A percentile compares a stretch with the other conserved stretches of the same genome.
phyloP scores from a whole-genome alignment of 805 yeast species.

The Dipodascus albidus region DNA sequence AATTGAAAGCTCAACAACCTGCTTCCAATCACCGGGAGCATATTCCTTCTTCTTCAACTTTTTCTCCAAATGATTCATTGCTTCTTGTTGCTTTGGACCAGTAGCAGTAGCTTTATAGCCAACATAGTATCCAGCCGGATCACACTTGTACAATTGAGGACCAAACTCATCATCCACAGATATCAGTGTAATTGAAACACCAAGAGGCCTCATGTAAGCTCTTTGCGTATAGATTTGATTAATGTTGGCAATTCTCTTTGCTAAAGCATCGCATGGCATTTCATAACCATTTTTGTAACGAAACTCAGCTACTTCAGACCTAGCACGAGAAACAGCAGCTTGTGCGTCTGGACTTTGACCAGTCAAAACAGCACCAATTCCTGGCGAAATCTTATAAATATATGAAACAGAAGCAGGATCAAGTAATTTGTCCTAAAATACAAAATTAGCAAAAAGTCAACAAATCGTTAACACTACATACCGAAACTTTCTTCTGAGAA shows the following conservation, averaged over 20 bases:
- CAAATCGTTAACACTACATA: conserved; percentile 3
- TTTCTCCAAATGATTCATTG: conserved; percentile 80
- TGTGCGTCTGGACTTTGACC: conserved; percentile 92
- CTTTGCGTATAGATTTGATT: conserved; percentile 95
- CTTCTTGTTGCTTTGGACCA: conserved; percentile 97
- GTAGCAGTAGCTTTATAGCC: conserved; percentile 89
- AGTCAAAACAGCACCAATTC: conserved; percentile 82
- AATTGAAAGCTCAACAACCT: conserved; percentile 82
- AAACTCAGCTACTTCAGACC: conserved; percentile 93
- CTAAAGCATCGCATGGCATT: conserved; percentile 87
- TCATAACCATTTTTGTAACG: conserved; percentile 91
- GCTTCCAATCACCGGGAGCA: conserved; percentile 76
- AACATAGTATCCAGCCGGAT: conserved; percentile 93
- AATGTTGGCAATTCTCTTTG: conserved; percentile 91
- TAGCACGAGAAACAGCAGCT: conserved; percentile 78
- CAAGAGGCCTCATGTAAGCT: conserved; percentile 97
- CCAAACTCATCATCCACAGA: conserved; percentile 85
- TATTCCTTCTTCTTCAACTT: conserved; percentile 64
- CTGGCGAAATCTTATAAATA: conserved; percentile 68
- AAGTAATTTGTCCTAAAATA: conserved; percentile 60
- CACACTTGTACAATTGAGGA: conserved; percentile 83
- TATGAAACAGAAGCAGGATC: conserved; percentile 83
- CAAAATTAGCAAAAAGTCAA: not conserved
- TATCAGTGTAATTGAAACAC: conserved; percentile 82
- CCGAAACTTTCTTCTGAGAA: conserved; percentile 88